Conservation (phyloP, 1,139 yeast species). For the Pneumocystis jirovecii region DNA sequence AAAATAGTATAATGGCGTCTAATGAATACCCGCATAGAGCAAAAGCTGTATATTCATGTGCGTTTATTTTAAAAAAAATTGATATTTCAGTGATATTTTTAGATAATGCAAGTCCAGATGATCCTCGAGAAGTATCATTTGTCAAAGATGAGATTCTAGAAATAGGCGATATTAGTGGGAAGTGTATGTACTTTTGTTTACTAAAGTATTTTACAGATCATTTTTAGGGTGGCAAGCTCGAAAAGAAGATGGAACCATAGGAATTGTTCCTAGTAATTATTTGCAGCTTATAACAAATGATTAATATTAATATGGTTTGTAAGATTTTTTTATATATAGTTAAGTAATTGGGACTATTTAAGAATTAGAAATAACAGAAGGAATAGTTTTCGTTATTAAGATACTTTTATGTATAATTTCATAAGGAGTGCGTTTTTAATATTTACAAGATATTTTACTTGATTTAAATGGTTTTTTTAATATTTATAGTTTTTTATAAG, state of each 20-base stretch:
- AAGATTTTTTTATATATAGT: neutral
- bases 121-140: conserved; percentile 82
- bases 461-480: neutral
- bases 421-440: neutral
- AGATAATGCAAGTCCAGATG: conserved; percentile 81
- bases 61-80: neutral
- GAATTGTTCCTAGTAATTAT: conserved; percentile 92
- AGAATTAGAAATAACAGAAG: neutral
- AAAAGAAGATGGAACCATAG: conserved; percentile 77
- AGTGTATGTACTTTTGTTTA: conserved; percentile 26
- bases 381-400: neutral
- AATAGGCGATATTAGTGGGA: conserved; percentile 84
- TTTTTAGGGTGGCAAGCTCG: conserved; percentile 81
- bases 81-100: neutral
- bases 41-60: conserved; percentile 58
- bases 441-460: neutral
- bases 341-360: neutral
- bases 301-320: neutral
- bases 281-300: neutral
- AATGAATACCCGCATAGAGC: conserved; percentile 70
- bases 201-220: neutral
- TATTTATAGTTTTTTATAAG: neutral
- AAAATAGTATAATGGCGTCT: conserved; percentile 26
- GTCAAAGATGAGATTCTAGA: conserved; percentile 78
- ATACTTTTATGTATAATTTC: neutral